These are phyloP conservation scores for Neocatenulostroma microsporum DNA, from an alignment of 2,329 filamentous ascomycete species.

Conservation along the genomic window DNA sequence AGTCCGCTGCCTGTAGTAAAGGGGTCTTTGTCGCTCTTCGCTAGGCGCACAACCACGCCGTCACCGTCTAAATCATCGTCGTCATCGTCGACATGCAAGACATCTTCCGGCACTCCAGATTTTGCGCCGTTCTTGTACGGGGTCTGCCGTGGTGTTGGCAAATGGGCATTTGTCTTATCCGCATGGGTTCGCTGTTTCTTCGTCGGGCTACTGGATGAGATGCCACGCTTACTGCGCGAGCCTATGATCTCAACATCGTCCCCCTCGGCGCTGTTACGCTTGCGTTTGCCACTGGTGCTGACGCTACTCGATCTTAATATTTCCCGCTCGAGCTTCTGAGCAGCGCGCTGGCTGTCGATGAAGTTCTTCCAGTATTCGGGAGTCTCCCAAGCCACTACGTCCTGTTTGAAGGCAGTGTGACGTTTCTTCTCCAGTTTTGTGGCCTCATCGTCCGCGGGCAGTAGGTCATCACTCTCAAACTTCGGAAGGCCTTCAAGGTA, in stretches of 20 bases:
- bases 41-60: too few relatives aligned
- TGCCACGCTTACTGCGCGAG: neutral
- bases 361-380: conserved; percentile 7
- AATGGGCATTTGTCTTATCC: too few relatives aligned
- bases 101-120: neutral
- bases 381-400: neutral
- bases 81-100: too few relatives aligned
- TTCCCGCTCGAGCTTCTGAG: neutral
- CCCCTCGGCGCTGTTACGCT: conserved; percentile 1
- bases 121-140: neutral
- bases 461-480: conserved; percentile 5
- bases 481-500: conserved; percentile 8
- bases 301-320: neutral
- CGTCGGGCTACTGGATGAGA: neutral
- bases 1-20: neutral
- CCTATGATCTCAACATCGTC: neutral
- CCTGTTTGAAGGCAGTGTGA: conserved; percentile 5
- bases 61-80: neutral
- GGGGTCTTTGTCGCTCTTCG: neutral
- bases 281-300: neutral
- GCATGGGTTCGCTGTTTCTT: too few relatives aligned
- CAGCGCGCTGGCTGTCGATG: conserved; percentile 1
- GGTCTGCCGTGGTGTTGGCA: neutral
- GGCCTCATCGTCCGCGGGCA: conserved; percentile 8
- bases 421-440: conserved; percentile 10